Percentiles rank a stretch among this genome's conserved stretches.
Evolutionary conservation across 257 asterid genomes (phyloP).

Genomic region (Verbascum thapsus): DNA sequence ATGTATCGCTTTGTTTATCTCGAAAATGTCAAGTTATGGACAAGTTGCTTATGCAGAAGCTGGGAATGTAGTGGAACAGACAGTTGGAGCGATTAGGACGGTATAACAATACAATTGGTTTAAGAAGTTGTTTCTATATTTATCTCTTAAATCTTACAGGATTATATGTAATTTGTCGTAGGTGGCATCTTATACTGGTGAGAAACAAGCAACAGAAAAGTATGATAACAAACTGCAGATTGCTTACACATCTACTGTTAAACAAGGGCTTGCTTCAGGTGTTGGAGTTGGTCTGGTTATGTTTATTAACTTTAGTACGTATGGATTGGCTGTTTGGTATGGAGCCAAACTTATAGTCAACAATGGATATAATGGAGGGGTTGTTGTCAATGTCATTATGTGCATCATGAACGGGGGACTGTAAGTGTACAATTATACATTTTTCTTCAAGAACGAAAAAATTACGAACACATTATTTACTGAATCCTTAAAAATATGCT

Average conservation of each 20-base stretch:
- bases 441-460: neutral
- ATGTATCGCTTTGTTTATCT: constrained; percentile 41
- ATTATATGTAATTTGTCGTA: constrained; percentile 14
- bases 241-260: constrained; percentile 43
- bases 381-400: constrained; percentile 51
- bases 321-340: constrained; percentile 65
- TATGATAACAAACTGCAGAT: constrained; percentile 47
- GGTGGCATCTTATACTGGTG: constrained; percentile 80
- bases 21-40: constrained; percentile 46
- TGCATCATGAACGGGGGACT: constrained; percentile 66
- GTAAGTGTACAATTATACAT: constrained; percentile 38
- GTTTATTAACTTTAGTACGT: constrained; percentile 39
- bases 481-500: neutral
- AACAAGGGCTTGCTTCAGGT: constrained; percentile 66
- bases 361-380: constrained; percentile 54
- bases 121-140: too few species aligned
- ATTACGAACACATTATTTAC: neutral
- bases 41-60: constrained; percentile 66
- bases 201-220: constrained; percentile 46
- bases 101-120: constrained; percentile 28
- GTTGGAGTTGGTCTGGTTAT: constrained; percentile 51
- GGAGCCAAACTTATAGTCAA: constrained; percentile 55
- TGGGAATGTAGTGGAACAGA: constrained; percentile 61
- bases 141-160: too few species aligned
- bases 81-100: constrained; percentile 60